phyloP scores from a whole-genome alignment of 1,284 basidiomycete genomes.

The Calocybe gambosa region DNA sequence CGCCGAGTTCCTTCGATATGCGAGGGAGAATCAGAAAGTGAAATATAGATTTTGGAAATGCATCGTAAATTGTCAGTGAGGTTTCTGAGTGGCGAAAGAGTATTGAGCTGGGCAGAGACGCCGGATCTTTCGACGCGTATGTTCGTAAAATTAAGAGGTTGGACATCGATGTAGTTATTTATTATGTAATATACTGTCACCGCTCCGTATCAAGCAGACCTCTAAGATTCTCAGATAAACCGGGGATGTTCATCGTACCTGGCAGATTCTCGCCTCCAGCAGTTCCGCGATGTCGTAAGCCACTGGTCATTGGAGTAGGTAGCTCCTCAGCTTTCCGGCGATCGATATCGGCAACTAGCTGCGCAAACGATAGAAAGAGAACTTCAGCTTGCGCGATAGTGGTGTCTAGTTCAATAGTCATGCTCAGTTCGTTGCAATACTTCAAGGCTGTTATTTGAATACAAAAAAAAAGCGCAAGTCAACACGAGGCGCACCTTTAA shows the following conservation, averaged over 20 bases:
- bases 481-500: constrained; percentile 55
- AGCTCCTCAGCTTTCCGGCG: constrained; percentile 55
- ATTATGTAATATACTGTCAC: neutral
- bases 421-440: constrained; percentile 91
- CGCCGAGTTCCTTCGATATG: constrained; percentile 29
- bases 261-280: constrained; percentile 14
- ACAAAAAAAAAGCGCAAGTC: neutral
- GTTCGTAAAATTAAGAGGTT: constrained; percentile 46
- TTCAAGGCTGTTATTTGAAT: constrained; percentile 21
- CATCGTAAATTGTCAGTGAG: constrained; percentile 78
- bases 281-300: constrained; percentile 15
- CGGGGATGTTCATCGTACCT: constrained; percentile 28
- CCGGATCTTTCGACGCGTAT: constrained; percentile 55
- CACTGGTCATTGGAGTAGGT: constrained; percentile 22
- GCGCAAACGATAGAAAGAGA: constrained; percentile 79
- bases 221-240: constrained; percentile 53
- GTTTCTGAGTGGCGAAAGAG: constrained; percentile 56
- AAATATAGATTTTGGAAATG: constrained; percentile 80
- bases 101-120: constrained; percentile 50
- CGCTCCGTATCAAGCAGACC: constrained; percentile 35
- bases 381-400: constrained; percentile 93
- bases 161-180: neutral
- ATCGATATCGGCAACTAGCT: constrained; percentile 86
- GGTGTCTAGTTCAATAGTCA: constrained; percentile 89
- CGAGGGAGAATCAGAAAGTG: constrained; percentile 81